Conservation (phyloP, 805 yeast species). For the Yarrowia yakushimensis region DNA sequence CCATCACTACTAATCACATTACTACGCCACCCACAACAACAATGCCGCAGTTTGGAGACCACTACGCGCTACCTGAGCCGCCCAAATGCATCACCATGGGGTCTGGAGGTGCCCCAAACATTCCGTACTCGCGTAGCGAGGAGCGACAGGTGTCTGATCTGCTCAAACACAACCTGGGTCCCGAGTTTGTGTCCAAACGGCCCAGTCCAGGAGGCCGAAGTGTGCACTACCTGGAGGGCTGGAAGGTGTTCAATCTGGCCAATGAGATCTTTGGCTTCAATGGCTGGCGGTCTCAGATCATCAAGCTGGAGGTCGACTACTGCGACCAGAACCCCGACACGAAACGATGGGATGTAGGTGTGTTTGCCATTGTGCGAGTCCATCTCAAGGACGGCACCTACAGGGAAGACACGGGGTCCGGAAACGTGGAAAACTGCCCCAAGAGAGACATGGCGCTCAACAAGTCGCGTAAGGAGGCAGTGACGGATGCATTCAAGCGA, state of each 20-base stretch:
- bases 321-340: slow-evolving; percentile 33
- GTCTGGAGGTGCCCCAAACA: background rate
- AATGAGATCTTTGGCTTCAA: slow-evolving; percentile 75
- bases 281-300: slow-evolving; percentile 71
- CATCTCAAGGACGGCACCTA: slow-evolving; percentile 76
- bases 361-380: slow-evolving; percentile 53
- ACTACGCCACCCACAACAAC: background rate
- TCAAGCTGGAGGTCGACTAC: slow-evolving; percentile 54
- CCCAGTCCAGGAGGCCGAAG: slow-evolving; percentile 54
- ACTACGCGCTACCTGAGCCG: slow-evolving; percentile 18
- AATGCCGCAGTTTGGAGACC: slow-evolving; percentile 23
- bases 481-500: slow-evolving; percentile 78
- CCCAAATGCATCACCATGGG: background rate
- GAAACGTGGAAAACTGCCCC: slow-evolving; percentile 54
- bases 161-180: slow-evolving; percentile 34
- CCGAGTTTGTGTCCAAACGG: slow-evolving; percentile 46
- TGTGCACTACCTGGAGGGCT: slow-evolving; percentile 68
- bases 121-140: slow-evolving; percentile 1
- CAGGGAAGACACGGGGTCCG: slow-evolving; percentile 75
- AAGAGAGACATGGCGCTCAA: slow-evolving; percentile 66
- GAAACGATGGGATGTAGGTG: slow-evolving; percentile 30
- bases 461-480: slow-evolving; percentile 79
- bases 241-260: slow-evolving; percentile 67
- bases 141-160: slow-evolving; percentile 14
- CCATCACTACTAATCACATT: background rate